Evolutionary conservation across 345 rosid genomes (phyloP), one percentile per base, ranked within the genome.

Genomic region (Boechera stricta): DNA sequence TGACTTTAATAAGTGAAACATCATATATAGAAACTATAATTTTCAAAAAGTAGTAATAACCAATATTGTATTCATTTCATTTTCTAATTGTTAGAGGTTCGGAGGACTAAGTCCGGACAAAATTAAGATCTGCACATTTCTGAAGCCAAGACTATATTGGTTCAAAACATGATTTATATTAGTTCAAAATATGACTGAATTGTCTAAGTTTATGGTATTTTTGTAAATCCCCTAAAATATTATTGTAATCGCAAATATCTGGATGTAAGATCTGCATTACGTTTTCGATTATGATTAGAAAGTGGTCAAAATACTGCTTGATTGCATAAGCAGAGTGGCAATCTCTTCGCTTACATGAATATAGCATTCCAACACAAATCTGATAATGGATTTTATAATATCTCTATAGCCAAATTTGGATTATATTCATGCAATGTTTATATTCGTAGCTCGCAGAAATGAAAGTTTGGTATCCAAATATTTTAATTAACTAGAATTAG

Each of bases 1-100:
- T 70, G 51, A 45, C 71, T 35, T 77, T 53, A 10, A 7, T n/a
- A 26, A 41, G 47, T 60, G 68, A 41, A 69, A 61, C 62, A 31
- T 15, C 10, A 49, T 21, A 21, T 21, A 21, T 21, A 31, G 3
- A 32, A 26, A 9, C 4, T 56, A 45, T 65, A 15, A 44, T 15
- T 24, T 64, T 21, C 64, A 21, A 36, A 65, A 74, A 65, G 66
- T 56, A 29, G 55, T 49, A 35, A 45, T 45, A 72, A 45, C 64
- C 71, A 39, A 41, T 31, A 29, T 52, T 5, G 4, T 52, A 12
- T 41, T 54, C 47, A 73, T 64, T 21, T 18, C 16, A 55, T 41
- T 49, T 72, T 38, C 32, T 64, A 54, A 6, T 29, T 21, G 15
- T 62, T 62, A 51, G 11, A 59, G 11, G 18, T 41, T 64, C 3